These are phyloP conservation scores for Termitomyces eurrhizus DNA, from an alignment of 768 basidiomycete genomes.

Conservation along the genomic window DNA sequence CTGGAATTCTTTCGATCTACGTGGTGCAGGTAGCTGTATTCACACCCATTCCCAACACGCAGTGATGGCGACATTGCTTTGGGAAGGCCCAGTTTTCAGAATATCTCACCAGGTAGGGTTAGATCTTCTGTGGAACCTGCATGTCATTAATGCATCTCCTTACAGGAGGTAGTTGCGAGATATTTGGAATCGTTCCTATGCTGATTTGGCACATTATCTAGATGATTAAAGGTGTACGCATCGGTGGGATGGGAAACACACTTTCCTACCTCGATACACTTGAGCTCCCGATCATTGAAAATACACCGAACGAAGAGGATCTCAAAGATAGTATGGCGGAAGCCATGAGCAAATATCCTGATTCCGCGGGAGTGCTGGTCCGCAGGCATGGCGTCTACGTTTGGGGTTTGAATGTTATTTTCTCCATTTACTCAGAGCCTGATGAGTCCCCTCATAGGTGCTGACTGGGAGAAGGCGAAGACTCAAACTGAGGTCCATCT, in stretches of 20 bases:
- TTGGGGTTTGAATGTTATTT: slow-evolving; percentile 54
- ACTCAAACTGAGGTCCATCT: slow-evolving; percentile 71
- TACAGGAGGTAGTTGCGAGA: slow-evolving; percentile 36
- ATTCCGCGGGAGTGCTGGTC: slow-evolving; percentile 75
- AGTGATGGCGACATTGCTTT: slow-evolving; percentile 83
- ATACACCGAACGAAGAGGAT: slow-evolving; percentile 89
- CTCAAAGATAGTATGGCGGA: slow-evolving; percentile 85
- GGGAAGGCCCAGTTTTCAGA: slow-evolving; percentile 63
- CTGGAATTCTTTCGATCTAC: slow-evolving; percentile 85
- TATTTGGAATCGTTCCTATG: neutral
- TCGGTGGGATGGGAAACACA: slow-evolving; percentile 71
- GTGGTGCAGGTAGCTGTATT: slow-evolving; percentile 81
- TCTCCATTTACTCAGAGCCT: neutral
- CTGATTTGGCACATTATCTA: slow-evolving; percentile 25
- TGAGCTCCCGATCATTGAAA: slow-evolving; percentile 84
- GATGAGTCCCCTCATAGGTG: slow-evolving; percentile 29
- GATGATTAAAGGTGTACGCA: slow-evolving; percentile 91
- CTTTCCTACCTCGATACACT: slow-evolving; percentile 84
- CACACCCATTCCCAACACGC: slow-evolving; percentile 91
- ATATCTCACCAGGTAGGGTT: slow-evolving; percentile 75
- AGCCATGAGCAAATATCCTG: slow-evolving; percentile 76
- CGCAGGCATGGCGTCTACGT: slow-evolving; percentile 81
- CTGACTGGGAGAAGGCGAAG: slow-evolving; percentile 86
- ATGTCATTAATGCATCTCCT: slow-evolving; percentile 5
- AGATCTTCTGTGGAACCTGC: neutral